phyloP scores from a whole-genome alignment of 176 grass and related monocot genomes.

The Secale cereale region DNA sequence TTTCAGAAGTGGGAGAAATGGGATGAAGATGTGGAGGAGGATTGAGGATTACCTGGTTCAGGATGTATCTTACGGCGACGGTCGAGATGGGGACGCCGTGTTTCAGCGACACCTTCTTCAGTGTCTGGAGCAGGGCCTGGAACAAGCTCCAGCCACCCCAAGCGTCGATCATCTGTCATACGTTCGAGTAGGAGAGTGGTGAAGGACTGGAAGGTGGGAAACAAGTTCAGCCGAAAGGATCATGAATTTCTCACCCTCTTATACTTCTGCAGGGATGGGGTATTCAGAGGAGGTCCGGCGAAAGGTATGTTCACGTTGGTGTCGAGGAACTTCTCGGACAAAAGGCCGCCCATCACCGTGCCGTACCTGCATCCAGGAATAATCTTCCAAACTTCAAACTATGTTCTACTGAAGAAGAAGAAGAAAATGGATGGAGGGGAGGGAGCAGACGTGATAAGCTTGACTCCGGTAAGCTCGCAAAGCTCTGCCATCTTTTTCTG shows the following conservation, averaged over 20 bases:
- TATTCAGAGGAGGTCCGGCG: constrained; percentile 78
- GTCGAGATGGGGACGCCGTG: constrained; percentile 72
- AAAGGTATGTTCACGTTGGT: constrained; percentile 82
- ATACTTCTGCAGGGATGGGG: constrained; percentile 89
- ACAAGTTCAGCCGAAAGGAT: constrained; percentile 6
- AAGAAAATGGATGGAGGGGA: not conserved
- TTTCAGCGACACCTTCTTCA: constrained; percentile 93
- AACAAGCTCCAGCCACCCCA: constrained; percentile 94
- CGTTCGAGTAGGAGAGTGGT: no score
- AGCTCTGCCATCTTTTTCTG: constrained; percentile 89
- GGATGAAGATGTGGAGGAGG: not conserved
- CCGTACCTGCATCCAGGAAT: constrained; percentile 62
- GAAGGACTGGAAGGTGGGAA: not conserved
- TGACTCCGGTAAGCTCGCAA: constrained; percentile 81
- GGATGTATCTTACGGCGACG: constrained; percentile 83
- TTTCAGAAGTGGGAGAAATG: no score
- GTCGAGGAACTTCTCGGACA: constrained; percentile 94
- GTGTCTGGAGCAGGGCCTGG: constrained; percentile 76
- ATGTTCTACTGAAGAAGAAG: not conserved
- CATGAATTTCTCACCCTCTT: constrained; percentile 54
- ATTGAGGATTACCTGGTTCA: constrained; percentile 62
- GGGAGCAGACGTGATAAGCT: constrained; percentile 80
- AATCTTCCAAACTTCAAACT: not conserved
- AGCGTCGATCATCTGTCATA: constrained; percentile 88
- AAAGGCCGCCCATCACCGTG: constrained; percentile 86